Percentiles rank a stretch among this genome's conserved stretches.
These are phyloP conservation scores for Nothophaeocryptopus gaeumannii DNA, from an alignment of 2,329 filamentous ascomycete species.

Conservation along the genomic window DNA sequence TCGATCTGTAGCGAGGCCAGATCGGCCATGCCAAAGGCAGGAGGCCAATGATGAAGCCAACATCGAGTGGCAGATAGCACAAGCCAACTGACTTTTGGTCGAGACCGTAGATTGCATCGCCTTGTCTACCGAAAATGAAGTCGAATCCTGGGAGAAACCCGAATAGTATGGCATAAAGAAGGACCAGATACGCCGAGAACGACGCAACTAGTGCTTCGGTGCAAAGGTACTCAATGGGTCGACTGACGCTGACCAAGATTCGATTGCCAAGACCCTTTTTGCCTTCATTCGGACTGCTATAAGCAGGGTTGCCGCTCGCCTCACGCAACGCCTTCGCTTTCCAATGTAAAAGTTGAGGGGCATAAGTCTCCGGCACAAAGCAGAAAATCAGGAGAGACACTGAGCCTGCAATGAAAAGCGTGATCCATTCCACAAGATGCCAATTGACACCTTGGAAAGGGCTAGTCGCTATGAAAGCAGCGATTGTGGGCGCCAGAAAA, in stretches of 20 bases:
- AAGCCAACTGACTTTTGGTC: background rate
- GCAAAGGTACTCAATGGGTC: slow-evolving; percentile 19
- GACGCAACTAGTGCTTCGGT: slow-evolving; percentile 42
- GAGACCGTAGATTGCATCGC: slow-evolving; percentile 6
- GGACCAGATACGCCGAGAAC: slow-evolving; percentile 50
- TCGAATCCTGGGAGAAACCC: slow-evolving; percentile 54
- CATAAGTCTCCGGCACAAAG: slow-evolving; percentile 51
- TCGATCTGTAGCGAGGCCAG: slow-evolving; percentile 15
- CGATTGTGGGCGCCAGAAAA: slow-evolving; percentile 42
- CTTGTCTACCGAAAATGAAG: slow-evolving; percentile 44
- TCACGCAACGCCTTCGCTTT: slow-evolving; percentile 32
- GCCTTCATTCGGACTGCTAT: slow-evolving; percentile 6
- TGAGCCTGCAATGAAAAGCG: slow-evolving; percentile 19
- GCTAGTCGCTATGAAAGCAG: slow-evolving; percentile 41
- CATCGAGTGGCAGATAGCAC: slow-evolving; percentile 7
- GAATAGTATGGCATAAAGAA: slow-evolving; percentile 54
- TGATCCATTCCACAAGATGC: slow-evolving; percentile 49
- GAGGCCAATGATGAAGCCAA: slow-evolving; percentile 4
- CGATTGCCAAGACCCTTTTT: slow-evolving; percentile 15
- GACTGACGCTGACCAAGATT: slow-evolving; percentile 11
- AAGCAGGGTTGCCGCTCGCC: slow-evolving; percentile 26
- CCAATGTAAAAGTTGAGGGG: slow-evolving; percentile 37
- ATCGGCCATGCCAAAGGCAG: background rate
- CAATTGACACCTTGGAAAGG: slow-evolving; percentile 35
- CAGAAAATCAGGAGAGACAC: slow-evolving; percentile 30